A percentile compares a stretch with the other conserved stretches of the same genome.
These are phyloP conservation scores for Geranium incanum DNA, from an alignment of 441 rosid species.

Conservation along the genomic window DNA sequence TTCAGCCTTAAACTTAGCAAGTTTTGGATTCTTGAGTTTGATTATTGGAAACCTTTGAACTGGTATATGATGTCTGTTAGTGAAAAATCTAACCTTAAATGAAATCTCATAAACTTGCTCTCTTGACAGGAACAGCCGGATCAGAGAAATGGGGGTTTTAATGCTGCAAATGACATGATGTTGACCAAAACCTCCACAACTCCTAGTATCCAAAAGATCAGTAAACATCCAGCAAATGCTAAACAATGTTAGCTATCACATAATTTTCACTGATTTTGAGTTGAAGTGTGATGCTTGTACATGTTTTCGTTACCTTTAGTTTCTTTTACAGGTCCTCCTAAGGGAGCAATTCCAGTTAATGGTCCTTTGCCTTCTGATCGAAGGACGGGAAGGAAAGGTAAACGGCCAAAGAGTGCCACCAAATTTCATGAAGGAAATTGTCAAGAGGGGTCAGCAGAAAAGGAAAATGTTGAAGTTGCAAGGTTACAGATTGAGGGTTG, in stretches of 20 bases:
- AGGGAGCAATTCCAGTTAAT: conserved; percentile 37
- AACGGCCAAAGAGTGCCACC: conserved; percentile 64
- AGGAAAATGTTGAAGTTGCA: conserved; percentile 40
- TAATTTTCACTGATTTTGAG: conserved; percentile 7
- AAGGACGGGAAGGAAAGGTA: conserved; percentile 57
- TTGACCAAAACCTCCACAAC: conserved; percentile 15
- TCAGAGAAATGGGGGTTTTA: conserved; percentile 26
- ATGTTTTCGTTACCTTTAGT: not conserved
- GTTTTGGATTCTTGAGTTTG: not conserved
- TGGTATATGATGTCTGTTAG: not conserved
- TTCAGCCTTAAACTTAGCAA: conserved; percentile 9
- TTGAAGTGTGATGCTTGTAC: conserved; percentile 3
- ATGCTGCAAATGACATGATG: conserved; percentile 19
- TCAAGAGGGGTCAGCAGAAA: conserved; percentile 35
- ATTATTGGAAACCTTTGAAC: not conserved
- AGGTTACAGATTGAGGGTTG: conserved; percentile 20
- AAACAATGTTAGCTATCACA: conserved; percentile 35
- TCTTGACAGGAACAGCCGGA: conserved; percentile 28
- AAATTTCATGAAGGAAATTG: conserved; percentile 46
- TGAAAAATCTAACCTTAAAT: not conserved
- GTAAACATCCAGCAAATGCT: conserved; percentile 21
- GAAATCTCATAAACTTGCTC: conserved; percentile 18
- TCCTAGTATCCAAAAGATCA: conserved; percentile 17
- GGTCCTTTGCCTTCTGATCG: conserved; percentile 43
- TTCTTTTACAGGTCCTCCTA: conserved; percentile 37